phyloP scores from a whole-genome alignment of 805 yeast species.

The Candida anglica region DNA sequence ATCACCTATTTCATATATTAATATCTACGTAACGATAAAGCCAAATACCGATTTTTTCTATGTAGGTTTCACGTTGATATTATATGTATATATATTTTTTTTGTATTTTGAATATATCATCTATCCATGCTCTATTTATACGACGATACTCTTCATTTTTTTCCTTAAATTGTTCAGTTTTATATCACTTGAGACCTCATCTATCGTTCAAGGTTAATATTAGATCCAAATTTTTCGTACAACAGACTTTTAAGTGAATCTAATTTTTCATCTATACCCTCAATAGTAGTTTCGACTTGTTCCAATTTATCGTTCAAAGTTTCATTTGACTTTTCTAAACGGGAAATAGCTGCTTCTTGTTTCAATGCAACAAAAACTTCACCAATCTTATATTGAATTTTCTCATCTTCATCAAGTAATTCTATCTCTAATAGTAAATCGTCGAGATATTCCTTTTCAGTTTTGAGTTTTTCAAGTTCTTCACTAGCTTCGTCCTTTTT shows the following conservation, averaged over 20 bases:
- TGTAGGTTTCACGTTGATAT: too few relatives aligned
- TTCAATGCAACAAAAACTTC: slow-evolving; percentile 70
- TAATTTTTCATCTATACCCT: slow-evolving; percentile 51
- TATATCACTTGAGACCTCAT: too few relatives aligned
- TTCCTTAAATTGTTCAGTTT: too few relatives aligned
- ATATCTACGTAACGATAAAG: too few relatives aligned
- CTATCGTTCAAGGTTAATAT: slow-evolving; percentile 76
- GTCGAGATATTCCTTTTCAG: slow-evolving; percentile 83
- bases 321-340: slow-evolving; percentile 61
- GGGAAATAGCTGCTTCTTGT: slow-evolving; percentile 62
- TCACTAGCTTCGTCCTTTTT: slow-evolving; percentile 58
- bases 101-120: too few relatives aligned
- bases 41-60: slow-evolving; percentile 1
- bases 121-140: too few relatives aligned
- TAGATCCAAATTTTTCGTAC: slow-evolving; percentile 85
- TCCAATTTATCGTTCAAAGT: slow-evolving; percentile 48
- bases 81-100: too few relatives aligned
- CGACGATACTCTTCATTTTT: background rate
- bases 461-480: slow-evolving; percentile 44
- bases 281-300: slow-evolving; percentile 43
- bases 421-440: slow-evolving; percentile 85
- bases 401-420: slow-evolving; percentile 71
- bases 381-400: slow-evolving; percentile 75
- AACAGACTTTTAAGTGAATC: slow-evolving; percentile 62
- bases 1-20: too few relatives aligned